Evolutionary conservation across 306 rosid genomes (phyloP).

Genomic region (Calophaca sinica): DNA sequence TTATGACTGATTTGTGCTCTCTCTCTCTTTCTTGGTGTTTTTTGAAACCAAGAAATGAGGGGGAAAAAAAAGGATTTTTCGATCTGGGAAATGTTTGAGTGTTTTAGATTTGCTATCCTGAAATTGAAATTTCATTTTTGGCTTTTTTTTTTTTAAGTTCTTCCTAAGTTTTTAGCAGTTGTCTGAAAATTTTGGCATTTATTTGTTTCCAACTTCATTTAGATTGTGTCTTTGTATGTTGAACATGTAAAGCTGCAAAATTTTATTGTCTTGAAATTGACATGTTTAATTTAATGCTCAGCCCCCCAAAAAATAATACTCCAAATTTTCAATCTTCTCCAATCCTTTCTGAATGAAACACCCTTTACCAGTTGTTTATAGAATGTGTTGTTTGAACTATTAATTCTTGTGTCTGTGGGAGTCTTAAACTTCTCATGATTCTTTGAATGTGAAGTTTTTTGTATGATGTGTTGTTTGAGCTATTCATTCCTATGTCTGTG

Average conservation of each 20-base stretch:
- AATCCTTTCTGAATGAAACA: conserved; percentile 5
- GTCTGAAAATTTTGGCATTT: neutral
- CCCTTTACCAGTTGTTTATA: neutral
- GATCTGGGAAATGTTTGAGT: conserved; percentile 39
- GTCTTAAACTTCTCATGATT: too few species aligned
- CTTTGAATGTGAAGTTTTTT: neutral
- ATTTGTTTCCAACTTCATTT: neutral
- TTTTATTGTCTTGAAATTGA: conserved; percentile 8
- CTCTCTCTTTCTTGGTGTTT: neutral
- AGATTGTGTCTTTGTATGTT: neutral
- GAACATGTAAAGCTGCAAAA: conserved; percentile 38
- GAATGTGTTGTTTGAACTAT: too few species aligned
- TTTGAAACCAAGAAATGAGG: neutral
- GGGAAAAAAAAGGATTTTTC: neutral
- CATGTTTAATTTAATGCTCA: conserved; percentile 23
- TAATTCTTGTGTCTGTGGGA: too few species aligned
- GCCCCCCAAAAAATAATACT: neutral
- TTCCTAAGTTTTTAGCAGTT: neutral
- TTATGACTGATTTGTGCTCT: neutral
- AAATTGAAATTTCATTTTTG: conserved; percentile 26
- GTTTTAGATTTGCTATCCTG: conserved; percentile 15
- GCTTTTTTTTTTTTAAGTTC: neutral
- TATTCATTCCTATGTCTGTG: conserved; percentile 20
- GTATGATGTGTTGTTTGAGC: conserved; percentile 12
- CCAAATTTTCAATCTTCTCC: conserved; percentile 16